These are phyloP conservation scores for Mitragyna speciosa DNA, from an alignment of 257 asterid species.

Conservation along the genomic window DNA sequence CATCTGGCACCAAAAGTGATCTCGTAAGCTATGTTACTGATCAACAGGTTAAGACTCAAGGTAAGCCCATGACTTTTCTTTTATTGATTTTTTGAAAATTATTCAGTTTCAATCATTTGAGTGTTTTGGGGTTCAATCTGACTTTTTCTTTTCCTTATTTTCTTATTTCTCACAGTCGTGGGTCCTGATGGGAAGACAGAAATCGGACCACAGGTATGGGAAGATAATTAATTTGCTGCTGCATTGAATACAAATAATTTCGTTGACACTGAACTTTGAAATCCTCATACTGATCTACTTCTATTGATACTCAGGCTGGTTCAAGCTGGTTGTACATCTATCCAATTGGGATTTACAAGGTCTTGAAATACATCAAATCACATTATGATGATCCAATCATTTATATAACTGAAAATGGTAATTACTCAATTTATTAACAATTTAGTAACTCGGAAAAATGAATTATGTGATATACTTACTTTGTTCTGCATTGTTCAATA, in stretches of 20 bases:
- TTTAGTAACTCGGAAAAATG: too few relatives aligned
- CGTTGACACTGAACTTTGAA: background rate
- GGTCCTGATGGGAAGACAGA: slow-evolving; percentile 21
- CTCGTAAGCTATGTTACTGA: slow-evolving; percentile 11
- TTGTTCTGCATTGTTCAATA: background rate
- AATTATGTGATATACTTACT: too few relatives aligned
- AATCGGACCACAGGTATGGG: slow-evolving; percentile 23
- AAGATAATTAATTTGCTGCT: background rate
- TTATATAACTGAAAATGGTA: slow-evolving; percentile 42
- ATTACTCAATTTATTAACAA: too few relatives aligned
- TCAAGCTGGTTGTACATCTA: slow-evolving; percentile 32
- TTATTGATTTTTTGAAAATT: too few relatives aligned
- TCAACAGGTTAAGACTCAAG: background rate
- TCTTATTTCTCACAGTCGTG: slow-evolving; percentile 6
- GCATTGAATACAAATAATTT: background rate
- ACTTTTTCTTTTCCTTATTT: background rate
- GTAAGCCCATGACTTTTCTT: slow-evolving; percentile 2
- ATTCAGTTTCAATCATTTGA: background rate
- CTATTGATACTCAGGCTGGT: slow-evolving; percentile 13
- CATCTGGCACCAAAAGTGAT: background rate
- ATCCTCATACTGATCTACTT: too few relatives aligned
- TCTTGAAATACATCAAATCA: slow-evolving; percentile 7
- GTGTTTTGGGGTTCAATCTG: background rate
- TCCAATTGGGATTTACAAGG: slow-evolving; percentile 27
- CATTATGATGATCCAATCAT: slow-evolving; percentile 27